Conservation (phyloP, 148 eudicot genomes). For the Rhododendron kiyosumense region DNA sequence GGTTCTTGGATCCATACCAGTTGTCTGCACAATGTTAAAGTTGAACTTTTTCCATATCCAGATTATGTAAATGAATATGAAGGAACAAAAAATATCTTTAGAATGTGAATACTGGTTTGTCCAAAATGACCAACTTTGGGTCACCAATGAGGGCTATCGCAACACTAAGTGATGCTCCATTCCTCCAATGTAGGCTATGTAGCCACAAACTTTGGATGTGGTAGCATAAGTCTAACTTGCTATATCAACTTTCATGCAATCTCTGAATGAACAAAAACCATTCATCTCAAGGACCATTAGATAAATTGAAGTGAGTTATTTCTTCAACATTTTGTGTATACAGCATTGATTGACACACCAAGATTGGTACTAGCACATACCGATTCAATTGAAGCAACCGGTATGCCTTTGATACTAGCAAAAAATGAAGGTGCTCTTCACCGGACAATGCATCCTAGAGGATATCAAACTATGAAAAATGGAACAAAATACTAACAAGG, state of each 20-base stretch:
- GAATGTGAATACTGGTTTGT: too few relatives aligned
- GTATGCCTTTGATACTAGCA: conserved; percentile 77
- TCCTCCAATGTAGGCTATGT: background rate
- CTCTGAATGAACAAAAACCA: background rate
- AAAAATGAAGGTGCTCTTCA: conserved; percentile 74
- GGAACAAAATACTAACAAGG: background rate
- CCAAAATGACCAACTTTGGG: background rate
- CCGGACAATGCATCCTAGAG: conserved; percentile 84
- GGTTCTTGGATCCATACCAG: conserved; percentile 90
- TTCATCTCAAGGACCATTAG: too few relatives aligned
- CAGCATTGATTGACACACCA: too few relatives aligned
- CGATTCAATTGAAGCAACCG: conserved; percentile 39
- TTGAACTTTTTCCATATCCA: background rate
- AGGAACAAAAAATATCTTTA: too few relatives aligned
- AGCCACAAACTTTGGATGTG: background rate
- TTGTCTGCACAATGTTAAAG: conserved; percentile 40
- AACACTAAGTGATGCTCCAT: background rate
- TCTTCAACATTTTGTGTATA: too few relatives aligned
- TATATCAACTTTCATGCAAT: too few relatives aligned
- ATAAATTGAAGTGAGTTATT: too few relatives aligned
- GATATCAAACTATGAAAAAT: conserved; percentile 54
- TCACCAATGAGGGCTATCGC: background rate
- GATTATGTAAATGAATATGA: too few relatives aligned
- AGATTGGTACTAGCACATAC: conserved; percentile 20
- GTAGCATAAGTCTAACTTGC: too few relatives aligned